Conservation (phyloP, 352 stramenopile genomes). For the Phytophthora parvispora region DNA sequence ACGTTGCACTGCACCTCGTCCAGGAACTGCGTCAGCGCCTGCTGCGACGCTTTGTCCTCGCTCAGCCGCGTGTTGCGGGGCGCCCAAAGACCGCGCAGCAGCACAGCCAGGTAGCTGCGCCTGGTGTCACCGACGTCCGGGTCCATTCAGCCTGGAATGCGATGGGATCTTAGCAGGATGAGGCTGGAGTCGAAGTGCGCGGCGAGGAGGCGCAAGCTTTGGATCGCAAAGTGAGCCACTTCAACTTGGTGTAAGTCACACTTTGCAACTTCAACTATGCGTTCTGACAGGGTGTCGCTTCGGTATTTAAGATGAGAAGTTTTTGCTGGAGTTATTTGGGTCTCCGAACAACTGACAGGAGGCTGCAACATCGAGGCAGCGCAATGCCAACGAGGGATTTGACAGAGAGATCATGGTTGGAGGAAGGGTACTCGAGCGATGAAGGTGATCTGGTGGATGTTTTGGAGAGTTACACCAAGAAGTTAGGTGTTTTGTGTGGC, state of each 20-base stretch:
- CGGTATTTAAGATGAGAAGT: conserved; percentile 17
- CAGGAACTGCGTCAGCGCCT: conserved; percentile 73
- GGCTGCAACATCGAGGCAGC: background rate
- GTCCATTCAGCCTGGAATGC: conserved; percentile 27
- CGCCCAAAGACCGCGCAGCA: conserved; percentile 77
- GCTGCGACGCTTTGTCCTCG: conserved; percentile 46
- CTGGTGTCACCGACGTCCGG: conserved; percentile 56
- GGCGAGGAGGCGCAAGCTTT: conserved; percentile 9
- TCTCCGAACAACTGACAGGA: conserved; percentile 7
- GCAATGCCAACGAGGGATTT: background rate
- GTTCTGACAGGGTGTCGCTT: conserved; percentile 22
- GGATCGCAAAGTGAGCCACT: conserved; percentile 21
- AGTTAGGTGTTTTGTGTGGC: conserved; percentile 31
- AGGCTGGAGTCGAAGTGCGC: background rate
- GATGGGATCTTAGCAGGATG: background rate
- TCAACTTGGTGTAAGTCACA: background rate
- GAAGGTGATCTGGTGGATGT: conserved; percentile 17
- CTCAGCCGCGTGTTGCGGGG: conserved; percentile 48
- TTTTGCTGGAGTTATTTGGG: background rate
- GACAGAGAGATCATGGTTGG: background rate
- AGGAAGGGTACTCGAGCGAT: background rate
- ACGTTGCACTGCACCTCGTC: conserved; percentile 75
- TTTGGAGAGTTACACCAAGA: conserved; percentile 31
- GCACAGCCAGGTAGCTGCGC: conserved; percentile 62
- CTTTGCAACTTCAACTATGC: conserved; percentile 27